Base-by-base conservation (phyloP, 2,329 filamentous ascomycete genomes). In the Tolypocladium album region DNA sequence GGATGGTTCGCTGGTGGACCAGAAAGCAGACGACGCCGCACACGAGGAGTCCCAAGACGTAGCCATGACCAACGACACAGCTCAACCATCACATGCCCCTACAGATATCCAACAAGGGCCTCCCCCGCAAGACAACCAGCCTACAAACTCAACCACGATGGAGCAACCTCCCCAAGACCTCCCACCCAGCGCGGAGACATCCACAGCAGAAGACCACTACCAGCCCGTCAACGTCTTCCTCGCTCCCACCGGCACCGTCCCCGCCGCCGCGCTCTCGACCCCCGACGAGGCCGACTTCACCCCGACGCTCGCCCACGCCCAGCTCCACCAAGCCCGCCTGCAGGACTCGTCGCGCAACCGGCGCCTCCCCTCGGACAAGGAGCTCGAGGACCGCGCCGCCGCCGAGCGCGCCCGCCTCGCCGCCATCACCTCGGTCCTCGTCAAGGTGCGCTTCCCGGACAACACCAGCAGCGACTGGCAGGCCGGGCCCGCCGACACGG, bases 391-490 rank as follows among this genome's bases (percentile, higher is more conserved):
- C 31, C 85, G 86, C 64, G 86, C 85, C 40, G 79, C 83, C 6
- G 86, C 83, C 27, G 85, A 87, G 58, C 82, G 83, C 55, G 85
- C 86, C 38, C 87, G 80, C 63, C 76, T 92, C 1, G 82, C 86
- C 6, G 80, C 82, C 6, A 80, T 92, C 62, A 84, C 82, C 57
- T 83, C 84, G 39, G 83, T 96, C 39, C 81, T 85, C 36, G 80
- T 97, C 64, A 91, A 89, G 64, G 83, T 97, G 56, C 88, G 92
- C 34, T 92, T 97, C 66, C 93, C 93, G 0, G 92, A 97, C 70
- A 89, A 92, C 66, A 89, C 86, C 60, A 86, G 87, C 58, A 84
- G 92, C 39, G 84, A 91, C 58, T 87, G 87, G 75, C 82, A 80
- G n/a, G 85, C 95, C 65, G 81, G 79, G 1, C 84, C 85, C 24